phyloP scores from a whole-genome alignment of 345 rosid genomes.

The Stellera chamaejasme region DNA sequence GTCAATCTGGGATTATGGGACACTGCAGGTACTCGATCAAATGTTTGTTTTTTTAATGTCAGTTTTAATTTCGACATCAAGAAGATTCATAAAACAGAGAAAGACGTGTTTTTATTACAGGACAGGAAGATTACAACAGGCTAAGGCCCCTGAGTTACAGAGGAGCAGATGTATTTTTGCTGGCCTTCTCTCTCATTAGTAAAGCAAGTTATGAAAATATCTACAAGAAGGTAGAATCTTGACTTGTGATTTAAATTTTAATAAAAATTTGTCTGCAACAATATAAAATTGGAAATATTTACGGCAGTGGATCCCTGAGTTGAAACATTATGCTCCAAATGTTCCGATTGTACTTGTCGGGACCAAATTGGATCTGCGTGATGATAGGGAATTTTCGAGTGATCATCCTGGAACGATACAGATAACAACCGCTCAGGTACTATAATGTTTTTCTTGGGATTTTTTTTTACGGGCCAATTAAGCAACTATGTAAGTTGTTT shows the following conservation, averaged over 20 bases:
- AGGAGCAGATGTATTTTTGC: conserved; percentile 79
- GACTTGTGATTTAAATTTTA: background rate
- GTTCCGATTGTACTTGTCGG: conserved; percentile 78
- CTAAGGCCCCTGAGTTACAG: conserved; percentile 75
- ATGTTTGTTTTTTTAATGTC: background rate
- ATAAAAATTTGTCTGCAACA: background rate
- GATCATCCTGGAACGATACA: conserved; percentile 59
- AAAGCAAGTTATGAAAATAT: conserved; percentile 78
- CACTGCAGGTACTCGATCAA: conserved; percentile 33
- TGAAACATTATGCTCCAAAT: conserved; percentile 64
- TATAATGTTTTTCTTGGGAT: background rate
- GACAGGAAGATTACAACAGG: conserved; percentile 85
- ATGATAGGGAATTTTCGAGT: conserved; percentile 45
- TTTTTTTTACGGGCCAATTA: background rate
- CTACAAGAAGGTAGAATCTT: conserved; percentile 48
- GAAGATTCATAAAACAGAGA: no score
- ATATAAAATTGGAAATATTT: background rate
- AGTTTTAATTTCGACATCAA: no score
- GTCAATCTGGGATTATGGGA: conserved; percentile 55
- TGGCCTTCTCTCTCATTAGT: conserved; percentile 73
- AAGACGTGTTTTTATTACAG: conserved; percentile 21
- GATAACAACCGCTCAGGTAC: conserved; percentile 58
- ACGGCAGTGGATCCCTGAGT: conserved; percentile 77
- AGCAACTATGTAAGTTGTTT: background rate
- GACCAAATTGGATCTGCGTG: conserved; percentile 71